Evolutionary conservation across 768 basidiomycete species (phyloP).

Genomic region (Dentipellis fragilis): DNA sequence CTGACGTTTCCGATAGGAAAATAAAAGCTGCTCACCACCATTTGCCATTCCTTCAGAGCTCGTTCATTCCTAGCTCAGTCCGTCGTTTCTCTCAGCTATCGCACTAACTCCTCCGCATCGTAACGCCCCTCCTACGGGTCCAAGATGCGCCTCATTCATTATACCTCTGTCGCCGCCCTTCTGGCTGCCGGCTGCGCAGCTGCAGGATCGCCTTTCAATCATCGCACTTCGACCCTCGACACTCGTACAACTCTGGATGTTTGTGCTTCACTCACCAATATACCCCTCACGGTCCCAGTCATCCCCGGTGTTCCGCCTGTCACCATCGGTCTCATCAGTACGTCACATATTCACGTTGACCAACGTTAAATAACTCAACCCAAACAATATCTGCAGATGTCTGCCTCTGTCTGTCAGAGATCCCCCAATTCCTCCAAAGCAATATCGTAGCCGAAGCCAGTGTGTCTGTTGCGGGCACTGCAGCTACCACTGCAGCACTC

Average conservation of each 20-base stretch:
- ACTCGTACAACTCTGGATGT: conserved; percentile 22
- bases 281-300: conserved; percentile 20
- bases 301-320: conserved; percentile 21
- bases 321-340: conserved; percentile 14
- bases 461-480: conserved; percentile 21
- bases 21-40: no score
- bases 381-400: conserved; percentile 19
- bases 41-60: no score
- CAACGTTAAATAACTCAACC: no score
- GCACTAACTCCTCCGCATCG: no score
- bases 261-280: conserved; percentile 27
- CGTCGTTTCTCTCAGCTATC: no score
- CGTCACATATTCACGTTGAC: neutral
- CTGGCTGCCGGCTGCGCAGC: neutral
- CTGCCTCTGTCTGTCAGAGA: conserved; percentile 33
- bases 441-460: conserved; percentile 22
- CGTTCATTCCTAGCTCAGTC: no score
- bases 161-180: neutral
- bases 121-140: no score
- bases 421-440: conserved; percentile 25
- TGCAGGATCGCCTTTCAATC: conserved; percentile 1
- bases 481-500: conserved; percentile 20
- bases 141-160: conserved; percentile 5
- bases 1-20: no score
- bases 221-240: conserved; percentile 1